Conservation (phyloP, 208 protist species). For the Leishmania amazonensis region DNA sequence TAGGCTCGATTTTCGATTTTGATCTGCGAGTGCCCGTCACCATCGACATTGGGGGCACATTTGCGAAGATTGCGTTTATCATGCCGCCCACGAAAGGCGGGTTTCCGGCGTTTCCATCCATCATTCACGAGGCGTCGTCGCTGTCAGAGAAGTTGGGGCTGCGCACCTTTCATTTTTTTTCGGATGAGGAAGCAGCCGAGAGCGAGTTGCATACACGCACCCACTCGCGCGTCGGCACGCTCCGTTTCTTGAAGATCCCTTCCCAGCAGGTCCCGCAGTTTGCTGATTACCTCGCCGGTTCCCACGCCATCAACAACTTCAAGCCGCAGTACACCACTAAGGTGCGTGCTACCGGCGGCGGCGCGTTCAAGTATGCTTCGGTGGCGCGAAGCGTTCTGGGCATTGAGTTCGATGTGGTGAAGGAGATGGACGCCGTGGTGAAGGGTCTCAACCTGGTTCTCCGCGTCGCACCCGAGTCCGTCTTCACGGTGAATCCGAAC, state of each 20-base stretch:
- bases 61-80: constrained; percentile 89
- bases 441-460: constrained; percentile 89
- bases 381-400: constrained; percentile 52
- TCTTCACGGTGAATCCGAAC: constrained; percentile 82
- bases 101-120: constrained; percentile 30
- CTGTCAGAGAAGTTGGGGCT: constrained; percentile 67
- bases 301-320: constrained; percentile 43
- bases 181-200: constrained; percentile 38
- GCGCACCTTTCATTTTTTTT: constrained; percentile 70
- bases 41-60: constrained; percentile 92
- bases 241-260: constrained; percentile 86
- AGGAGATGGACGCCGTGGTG: constrained; percentile 91
- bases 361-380: constrained; percentile 87
- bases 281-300: constrained; percentile 52
- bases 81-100: constrained; percentile 44
- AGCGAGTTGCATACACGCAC: constrained; percentile 37
- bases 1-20: constrained; percentile 3
- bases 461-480: constrained; percentile 58
- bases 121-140: constrained; percentile 74
- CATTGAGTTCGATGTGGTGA: constrained; percentile 78
- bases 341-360: constrained; percentile 88
- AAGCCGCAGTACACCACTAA: constrained; percentile 37
- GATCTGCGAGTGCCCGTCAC: constrained; percentile 65
- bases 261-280: constrained; percentile 83
- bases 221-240: constrained; percentile 56